Base-by-base conservation (phyloP, 352 stramenopile genomes). In the Phytophthora sojae region DNA sequence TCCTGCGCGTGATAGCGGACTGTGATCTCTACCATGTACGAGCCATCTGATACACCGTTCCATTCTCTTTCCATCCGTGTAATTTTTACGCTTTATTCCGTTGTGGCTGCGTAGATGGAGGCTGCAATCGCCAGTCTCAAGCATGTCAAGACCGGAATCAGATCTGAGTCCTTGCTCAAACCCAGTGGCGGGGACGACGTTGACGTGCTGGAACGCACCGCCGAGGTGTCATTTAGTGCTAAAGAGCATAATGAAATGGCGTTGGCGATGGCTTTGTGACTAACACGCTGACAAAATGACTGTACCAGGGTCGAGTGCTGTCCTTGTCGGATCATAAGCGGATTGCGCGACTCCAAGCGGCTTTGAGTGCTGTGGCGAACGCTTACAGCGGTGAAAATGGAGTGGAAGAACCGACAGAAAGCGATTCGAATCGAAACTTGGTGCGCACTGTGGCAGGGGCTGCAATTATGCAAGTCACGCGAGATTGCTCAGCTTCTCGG, bases 311-410 rank as follows among this genome's bases (percentile, higher is more conserved):
- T 21, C 75, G 70, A 52, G 65, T 83, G 12, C 44, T 88, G 57
- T 75, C 70, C 6, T 62, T 88, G 53, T 64, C 69, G 42, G 87
- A 94, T 59, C 85, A 94, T 74, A 89, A 88, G 52, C 70, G 69
- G 12, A 88, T 94, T 70, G 77, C 82, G 44, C 81, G 79, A 61
- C 25, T 92, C 15, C 76, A 86, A 57, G 64, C 47, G 6, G 75
- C 85, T 52, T 75, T 88, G 66, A 59, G 14, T 47, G 56, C 53
- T 14, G 44, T 84, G 32, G 61, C 14, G 0, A 61, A 71, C 19
- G 71, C 77, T 23, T 82, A 80, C 29, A 9, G 55, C 3, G 17
- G 6, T 58, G 9, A 26, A 26, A 21, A 45, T 52, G 30, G 54
- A 44, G 44, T 37, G 17, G 23, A 63, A 54, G n/a, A 0, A 42